Percentiles rank a stretch among this genome's conserved stretches.
Evolutionary conservation across 2,329 filamentous ascomycete species (phyloP).

Genomic region (Colletotrichum sp.): DNA sequence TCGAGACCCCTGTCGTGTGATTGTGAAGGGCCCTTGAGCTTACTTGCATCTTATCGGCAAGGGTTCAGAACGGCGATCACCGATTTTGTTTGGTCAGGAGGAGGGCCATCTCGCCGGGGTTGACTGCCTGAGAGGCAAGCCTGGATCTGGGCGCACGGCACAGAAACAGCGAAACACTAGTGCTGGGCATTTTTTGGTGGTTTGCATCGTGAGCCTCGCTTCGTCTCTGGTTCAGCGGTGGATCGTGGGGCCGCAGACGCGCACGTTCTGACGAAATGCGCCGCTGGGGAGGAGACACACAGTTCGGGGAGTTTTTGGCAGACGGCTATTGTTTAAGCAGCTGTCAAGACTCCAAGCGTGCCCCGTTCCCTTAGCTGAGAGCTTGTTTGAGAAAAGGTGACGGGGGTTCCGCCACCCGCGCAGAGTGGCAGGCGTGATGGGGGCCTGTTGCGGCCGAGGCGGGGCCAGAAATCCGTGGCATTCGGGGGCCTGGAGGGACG

Average conservation of each 20-base stretch:
- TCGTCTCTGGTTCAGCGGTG: not conserved
- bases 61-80: not conserved
- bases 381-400: not conserved
- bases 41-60: not conserved
- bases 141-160: not conserved
- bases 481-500: not conserved
- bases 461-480: not conserved
- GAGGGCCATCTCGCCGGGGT: not conserved
- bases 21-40: not conserved
- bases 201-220: not conserved
- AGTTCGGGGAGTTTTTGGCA: not conserved
- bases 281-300: not conserved
- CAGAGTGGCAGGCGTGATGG: not conserved
- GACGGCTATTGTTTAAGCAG: not conserved
- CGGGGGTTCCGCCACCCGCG: not conserved
- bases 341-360: not conserved
- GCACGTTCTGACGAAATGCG: not conserved
- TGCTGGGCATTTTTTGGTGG: not conserved
- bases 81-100: not conserved
- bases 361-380: not conserved
- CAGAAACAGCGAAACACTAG: constrained; percentile 7
- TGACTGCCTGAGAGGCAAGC: not conserved
- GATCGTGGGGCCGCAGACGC: not conserved
- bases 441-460: constrained; percentile 6
- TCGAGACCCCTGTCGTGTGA: not conserved